Conservation (phyloP, 2,329 filamentous ascomycete genomes). For the Pseudopyricularia javanii region DNA sequence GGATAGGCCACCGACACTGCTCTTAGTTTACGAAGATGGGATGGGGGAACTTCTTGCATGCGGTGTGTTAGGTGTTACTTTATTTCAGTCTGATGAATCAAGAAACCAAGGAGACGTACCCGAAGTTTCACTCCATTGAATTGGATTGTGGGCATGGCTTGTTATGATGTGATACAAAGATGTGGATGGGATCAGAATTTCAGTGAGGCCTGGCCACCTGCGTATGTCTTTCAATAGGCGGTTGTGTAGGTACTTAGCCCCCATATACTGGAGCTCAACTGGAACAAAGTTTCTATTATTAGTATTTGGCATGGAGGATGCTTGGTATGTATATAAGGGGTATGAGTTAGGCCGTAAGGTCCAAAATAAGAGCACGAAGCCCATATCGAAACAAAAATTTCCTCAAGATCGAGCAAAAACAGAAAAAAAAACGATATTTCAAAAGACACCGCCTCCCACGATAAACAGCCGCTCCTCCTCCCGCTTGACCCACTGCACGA, state of each 20-base stretch:
- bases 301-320: not conserved
- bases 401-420: not conserved
- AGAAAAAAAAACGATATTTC: constrained; percentile 2
- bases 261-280: not conserved
- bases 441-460: constrained; percentile 87
- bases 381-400: not conserved
- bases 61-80: no score
- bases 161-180: no score
- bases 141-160: no score
- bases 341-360: not conserved
- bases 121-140: no score
- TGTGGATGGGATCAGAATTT: no score
- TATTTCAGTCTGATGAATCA: no score
- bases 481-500: constrained; percentile 80
- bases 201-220: no score
- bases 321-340: not conserved
- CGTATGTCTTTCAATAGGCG: no score
- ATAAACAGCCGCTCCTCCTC: constrained; percentile 95
- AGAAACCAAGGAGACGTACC: no score
- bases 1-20: not conserved
- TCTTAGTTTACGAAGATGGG: not conserved
- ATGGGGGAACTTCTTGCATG: not conserved
- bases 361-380: not conserved
- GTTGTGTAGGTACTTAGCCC: no score
- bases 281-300: not conserved